Percentiles rank a stretch among this genome's conserved stretches.
Conservation (phyloP, 139 green algal genomes). For the Volvox africanus region DNA sequence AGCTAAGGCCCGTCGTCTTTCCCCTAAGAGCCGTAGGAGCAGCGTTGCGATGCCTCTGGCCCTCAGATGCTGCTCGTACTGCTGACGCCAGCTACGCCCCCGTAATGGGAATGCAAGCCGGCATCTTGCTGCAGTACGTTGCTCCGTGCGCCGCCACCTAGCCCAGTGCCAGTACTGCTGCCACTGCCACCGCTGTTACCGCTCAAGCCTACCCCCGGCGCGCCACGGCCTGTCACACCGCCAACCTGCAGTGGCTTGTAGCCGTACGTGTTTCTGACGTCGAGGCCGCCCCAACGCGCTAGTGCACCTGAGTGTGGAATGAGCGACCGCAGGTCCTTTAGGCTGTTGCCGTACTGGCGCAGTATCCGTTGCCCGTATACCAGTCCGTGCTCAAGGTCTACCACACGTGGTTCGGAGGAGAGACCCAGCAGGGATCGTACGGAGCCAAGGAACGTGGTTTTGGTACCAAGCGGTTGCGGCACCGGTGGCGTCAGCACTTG, state of each 20-base stretch:
- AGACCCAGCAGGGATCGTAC: neutral
- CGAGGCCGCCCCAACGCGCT: constrained; percentile 10
- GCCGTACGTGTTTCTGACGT: constrained; percentile 2
- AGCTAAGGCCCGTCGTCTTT: no score
- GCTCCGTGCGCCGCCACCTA: neutral
- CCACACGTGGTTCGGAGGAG: neutral
- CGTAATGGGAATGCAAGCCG: neutral
- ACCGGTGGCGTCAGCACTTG: neutral
- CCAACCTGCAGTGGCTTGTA: constrained; percentile 6
- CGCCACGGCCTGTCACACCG: neutral
- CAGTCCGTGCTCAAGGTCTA: constrained; percentile 45
- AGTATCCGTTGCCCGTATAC: constrained; percentile 44
- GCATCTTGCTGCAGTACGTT: neutral
- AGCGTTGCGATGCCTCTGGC: no score
- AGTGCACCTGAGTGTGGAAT: neutral
- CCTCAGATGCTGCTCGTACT: neutral
- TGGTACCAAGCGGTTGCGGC: neutral
- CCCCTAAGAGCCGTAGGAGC: no score
- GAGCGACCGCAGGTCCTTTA: constrained; percentile 19
- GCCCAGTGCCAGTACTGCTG: neutral
- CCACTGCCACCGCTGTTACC: neutral
- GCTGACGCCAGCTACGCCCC: neutral
- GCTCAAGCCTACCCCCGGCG: neutral
- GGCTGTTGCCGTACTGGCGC: constrained; percentile 24
- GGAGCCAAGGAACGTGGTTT: neutral